These are phyloP conservation scores for Phytophthora quininea DNA, from an alignment of 352 stramenopile genomes.

Conservation along the genomic window DNA sequence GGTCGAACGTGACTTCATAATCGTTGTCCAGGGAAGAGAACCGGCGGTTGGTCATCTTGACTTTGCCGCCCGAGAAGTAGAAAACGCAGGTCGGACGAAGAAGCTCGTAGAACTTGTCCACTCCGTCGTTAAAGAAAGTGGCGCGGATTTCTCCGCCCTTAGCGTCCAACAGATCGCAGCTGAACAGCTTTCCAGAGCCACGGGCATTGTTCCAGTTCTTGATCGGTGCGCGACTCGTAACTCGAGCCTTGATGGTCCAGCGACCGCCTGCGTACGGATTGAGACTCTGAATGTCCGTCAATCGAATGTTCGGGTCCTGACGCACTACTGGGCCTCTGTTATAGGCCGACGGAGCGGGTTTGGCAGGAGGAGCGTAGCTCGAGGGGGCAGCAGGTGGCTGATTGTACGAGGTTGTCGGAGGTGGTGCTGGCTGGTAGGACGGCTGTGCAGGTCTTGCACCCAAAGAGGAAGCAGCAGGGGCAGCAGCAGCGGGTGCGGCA, in stretches of 20 bases:
- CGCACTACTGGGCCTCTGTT: conserved; percentile 84
- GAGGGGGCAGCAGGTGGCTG: conserved; percentile 26
- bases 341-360: conserved; percentile 44
- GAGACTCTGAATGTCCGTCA: conserved; percentile 89
- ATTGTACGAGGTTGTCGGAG: conserved; percentile 34
- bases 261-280: conserved; percentile 94
- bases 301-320: conserved; percentile 79
- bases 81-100: conserved; percentile 92
- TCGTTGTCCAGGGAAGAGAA: conserved; percentile 97
- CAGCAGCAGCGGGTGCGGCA: conserved; percentile 22
- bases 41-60: conserved; percentile 98
- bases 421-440: conserved; percentile 46
- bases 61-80: conserved; percentile 93
- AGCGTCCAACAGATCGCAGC: conserved; percentile 95
- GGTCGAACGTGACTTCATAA: conserved; percentile 98
- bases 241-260: conserved; percentile 97
- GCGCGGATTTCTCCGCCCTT: conserved; percentile 96
- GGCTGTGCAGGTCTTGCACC: conserved; percentile 41
- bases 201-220: conserved; percentile 96
- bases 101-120: conserved; percentile 96
- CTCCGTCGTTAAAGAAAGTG: conserved; percentile 99
- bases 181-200: conserved; percentile 97
- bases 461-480: conserved; percentile 31
- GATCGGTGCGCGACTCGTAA: conserved; percentile 93
- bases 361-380: conserved; percentile 34